These are phyloP conservation scores for Choiromyces venosus DNA, from an alignment of 495 filamentous ascomycete genomes.

Conservation along the genomic window DNA sequence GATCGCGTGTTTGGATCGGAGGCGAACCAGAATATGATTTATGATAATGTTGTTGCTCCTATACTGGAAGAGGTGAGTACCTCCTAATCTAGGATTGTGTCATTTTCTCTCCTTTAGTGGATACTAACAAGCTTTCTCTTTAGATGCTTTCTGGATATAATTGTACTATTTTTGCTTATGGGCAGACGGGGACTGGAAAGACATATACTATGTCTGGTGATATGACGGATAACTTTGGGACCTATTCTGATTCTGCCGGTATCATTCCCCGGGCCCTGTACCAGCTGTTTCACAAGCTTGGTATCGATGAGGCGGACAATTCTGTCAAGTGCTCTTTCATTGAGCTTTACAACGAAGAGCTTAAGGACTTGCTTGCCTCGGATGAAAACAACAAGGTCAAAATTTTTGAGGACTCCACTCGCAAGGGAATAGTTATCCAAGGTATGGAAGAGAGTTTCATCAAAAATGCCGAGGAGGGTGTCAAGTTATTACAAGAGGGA, in stretches of 20 bases:
- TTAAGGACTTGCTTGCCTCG: constrained; percentile 74
- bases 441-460: constrained; percentile 97
- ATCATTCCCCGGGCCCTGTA: constrained; percentile 89
- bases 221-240: constrained; percentile 77
- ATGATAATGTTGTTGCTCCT: constrained; percentile 87
- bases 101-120: not conserved
- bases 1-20: constrained; percentile 96
- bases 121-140: not conserved
- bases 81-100: not conserved
- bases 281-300: constrained; percentile 72
- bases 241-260: constrained; percentile 83
- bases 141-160: constrained; percentile 96
- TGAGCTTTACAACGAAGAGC: constrained; percentile 94
- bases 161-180: constrained; percentile 97
- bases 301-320: constrained; percentile 65
- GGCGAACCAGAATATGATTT: constrained; percentile 86
- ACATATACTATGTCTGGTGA: constrained; percentile 99
- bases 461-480: constrained; percentile 72
- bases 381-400: constrained; percentile 85
- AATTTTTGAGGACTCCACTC: constrained; percentile 85
- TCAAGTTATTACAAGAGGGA: constrained; percentile 80
- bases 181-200: constrained; percentile 95
- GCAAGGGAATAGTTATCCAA: constrained; percentile 80
- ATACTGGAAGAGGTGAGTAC: constrained; percentile 78
- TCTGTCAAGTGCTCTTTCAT: constrained; percentile 98